Evolutionary conservation across 352 stramenopile species (phyloP).

Genomic region (Globisporangium heterothallicum): DNA sequence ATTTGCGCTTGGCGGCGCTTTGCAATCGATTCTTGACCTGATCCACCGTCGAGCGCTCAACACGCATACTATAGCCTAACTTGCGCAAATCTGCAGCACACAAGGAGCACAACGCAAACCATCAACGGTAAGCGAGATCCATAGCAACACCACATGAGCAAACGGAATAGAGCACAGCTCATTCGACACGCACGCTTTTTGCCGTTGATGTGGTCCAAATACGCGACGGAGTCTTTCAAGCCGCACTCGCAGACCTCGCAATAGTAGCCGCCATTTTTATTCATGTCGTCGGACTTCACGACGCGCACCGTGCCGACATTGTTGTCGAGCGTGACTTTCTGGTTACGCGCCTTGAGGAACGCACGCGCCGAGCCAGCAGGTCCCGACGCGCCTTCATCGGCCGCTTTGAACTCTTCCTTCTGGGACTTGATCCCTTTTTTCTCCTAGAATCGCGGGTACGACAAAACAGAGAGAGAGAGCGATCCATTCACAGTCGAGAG

Average conservation of each 20-base stretch:
- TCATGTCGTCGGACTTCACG: conserved; percentile 80
- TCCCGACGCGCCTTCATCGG: conserved; percentile 54
- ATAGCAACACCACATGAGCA: background rate
- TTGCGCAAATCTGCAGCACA: conserved; percentile 74
- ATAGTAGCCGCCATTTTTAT: conserved; percentile 83
- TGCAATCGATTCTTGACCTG: conserved; percentile 86
- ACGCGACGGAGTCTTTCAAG: conserved; percentile 91
- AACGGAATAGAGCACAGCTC: background rate
- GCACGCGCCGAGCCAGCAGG: conserved; percentile 59
- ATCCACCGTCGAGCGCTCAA: conserved; percentile 83
- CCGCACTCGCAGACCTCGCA: conserved; percentile 91
- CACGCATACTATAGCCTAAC: conserved; percentile 89
- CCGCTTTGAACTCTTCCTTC: conserved; percentile 75
- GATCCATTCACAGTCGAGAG: too few species aligned
- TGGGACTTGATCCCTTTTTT: conserved; percentile 68
- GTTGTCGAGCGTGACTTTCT: conserved; percentile 78
- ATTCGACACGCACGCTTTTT: conserved; percentile 81
- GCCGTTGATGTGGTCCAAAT: conserved; percentile 94
- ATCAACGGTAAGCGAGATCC: background rate
- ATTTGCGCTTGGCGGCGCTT: conserved; percentile 77
- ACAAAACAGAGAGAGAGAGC: too few species aligned
- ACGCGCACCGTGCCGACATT: conserved; percentile 84
- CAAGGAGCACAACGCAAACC: conserved; percentile 6
- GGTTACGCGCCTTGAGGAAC: conserved; percentile 69
- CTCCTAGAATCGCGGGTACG: conserved; percentile 22